These are phyloP conservation scores for Linum lewisii DNA, from an alignment of 345 rosid species.

Conservation along the genomic window DNA sequence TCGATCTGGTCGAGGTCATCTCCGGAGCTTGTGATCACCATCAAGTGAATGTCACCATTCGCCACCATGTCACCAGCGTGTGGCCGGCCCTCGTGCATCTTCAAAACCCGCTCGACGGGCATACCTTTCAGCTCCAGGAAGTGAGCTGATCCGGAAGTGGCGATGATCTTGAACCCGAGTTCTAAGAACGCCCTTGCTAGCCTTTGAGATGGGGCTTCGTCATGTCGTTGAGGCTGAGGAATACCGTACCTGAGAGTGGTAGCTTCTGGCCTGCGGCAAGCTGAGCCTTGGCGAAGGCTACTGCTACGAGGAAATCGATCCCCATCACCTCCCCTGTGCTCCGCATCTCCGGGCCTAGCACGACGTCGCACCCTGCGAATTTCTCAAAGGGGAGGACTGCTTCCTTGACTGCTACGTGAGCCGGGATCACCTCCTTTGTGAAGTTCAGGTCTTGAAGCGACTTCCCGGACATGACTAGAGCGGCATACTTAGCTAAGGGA, in stretches of 20 bases:
- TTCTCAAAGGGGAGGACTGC: constrained; percentile 94
- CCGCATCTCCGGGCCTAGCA: constrained; percentile 94
- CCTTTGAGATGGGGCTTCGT: constrained; percentile 67
- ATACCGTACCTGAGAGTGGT: constrained; percentile 77
- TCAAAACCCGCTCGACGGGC: constrained; percentile 65
- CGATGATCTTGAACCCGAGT: constrained; percentile 62
- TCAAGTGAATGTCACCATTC: constrained; percentile 79
- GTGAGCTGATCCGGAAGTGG: constrained; percentile 91
- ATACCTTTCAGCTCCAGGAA: constrained; percentile 68
- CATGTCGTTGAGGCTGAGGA: constrained; percentile 83
- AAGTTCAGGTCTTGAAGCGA: constrained; percentile 59
- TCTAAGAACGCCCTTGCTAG: constrained; percentile 65
- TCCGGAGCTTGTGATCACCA: constrained; percentile 88
- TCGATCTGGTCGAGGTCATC: constrained; percentile 81
- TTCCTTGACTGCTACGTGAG: constrained; percentile 83
- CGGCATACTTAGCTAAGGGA: constrained; percentile 89
- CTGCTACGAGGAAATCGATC: constrained; percentile 50
- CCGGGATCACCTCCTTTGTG: constrained; percentile 71
- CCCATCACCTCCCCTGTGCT: constrained; percentile 99
- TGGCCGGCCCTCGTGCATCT: constrained; percentile 91
- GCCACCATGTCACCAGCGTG: constrained; percentile 96
- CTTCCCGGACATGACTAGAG: constrained; percentile 83
- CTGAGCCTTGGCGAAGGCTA: constrained; percentile 92
- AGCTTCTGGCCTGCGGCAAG: constrained; percentile 89
- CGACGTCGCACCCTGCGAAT: constrained; percentile 88